phyloP scores from a whole-genome alignment of 371 early-diverging fungal genomes.

The Mucor circinelloides region DNA sequence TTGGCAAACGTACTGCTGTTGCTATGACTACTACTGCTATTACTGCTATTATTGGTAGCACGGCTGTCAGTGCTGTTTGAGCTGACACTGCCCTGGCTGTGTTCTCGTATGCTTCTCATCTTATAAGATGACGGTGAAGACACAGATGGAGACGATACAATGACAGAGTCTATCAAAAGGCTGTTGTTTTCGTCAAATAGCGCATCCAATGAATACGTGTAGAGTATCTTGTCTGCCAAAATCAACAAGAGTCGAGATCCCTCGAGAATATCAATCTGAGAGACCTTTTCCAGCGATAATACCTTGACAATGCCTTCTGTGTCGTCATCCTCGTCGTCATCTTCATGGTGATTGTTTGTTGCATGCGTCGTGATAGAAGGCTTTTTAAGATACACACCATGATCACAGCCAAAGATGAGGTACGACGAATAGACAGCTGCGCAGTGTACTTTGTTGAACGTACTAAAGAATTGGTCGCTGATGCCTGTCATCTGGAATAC shows the following conservation, averaged over 20 bases:
- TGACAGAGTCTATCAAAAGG: background rate
- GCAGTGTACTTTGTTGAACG: slow-evolving; percentile 41
- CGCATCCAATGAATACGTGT: slow-evolving; percentile 74
- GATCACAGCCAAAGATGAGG: slow-evolving; percentile 47
- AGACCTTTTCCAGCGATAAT: slow-evolving; percentile 76
- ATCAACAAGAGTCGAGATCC: slow-evolving; percentile 75
- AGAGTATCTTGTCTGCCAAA: slow-evolving; percentile 81
- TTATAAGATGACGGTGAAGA: slow-evolving; percentile 1
- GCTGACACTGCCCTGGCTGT: background rate
- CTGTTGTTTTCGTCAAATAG: slow-evolving; percentile 31
- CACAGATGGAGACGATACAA: background rate
- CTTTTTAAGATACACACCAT: slow-evolving; percentile 46
- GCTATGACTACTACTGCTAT: background rate
- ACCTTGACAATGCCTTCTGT: slow-evolving; percentile 52
- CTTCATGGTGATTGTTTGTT: background rate
- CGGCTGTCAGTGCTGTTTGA: background rate
- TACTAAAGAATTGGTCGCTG: slow-evolving; percentile 32
- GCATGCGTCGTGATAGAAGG: no score
- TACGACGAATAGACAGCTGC: slow-evolving; percentile 27
- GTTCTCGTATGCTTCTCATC: slow-evolving; percentile 1
- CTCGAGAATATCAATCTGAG: slow-evolving; percentile 84
- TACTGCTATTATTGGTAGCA: background rate
- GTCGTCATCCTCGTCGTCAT: slow-evolving; percentile 7
- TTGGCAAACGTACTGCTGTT: slow-evolving; percentile 34
- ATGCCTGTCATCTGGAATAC: slow-evolving; percentile 60